These are phyloP conservation scores for Boletus rex-veris DNA, from an alignment of 768 basidiomycete genomes.

Conservation along the genomic window DNA sequence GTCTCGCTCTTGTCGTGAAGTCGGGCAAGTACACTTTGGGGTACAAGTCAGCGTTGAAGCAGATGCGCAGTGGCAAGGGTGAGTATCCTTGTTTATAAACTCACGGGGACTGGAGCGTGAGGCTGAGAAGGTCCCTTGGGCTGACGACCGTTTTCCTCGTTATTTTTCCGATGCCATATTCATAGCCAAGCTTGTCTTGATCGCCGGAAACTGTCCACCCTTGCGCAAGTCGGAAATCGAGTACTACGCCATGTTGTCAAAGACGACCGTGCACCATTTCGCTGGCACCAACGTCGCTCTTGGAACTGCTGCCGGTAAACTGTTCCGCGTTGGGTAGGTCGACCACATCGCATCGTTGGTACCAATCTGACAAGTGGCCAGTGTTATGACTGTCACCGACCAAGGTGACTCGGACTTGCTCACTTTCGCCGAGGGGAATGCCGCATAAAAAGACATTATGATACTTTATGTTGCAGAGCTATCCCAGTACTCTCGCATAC, in stretches of 20 bases:
- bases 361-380: conserved; percentile 29
- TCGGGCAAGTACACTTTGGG: conserved; percentile 97
- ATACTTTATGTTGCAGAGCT: conserved; percentile 1
- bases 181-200: conserved; percentile 95
- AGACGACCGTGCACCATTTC: conserved; percentile 98
- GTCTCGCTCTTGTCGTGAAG: conserved; percentile 95
- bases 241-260: conserved; percentile 99
- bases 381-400: conserved; percentile 97
- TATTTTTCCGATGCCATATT: conserved; percentile 11
- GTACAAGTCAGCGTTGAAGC: conserved; percentile 98
- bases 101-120: conserved; percentile 93
- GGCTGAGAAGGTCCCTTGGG: conserved; percentile 98
- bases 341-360: not conserved
- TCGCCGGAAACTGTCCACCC: conserved; percentile 98
- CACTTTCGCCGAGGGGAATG: conserved; percentile 72
- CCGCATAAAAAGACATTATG: conserved; percentile 43
- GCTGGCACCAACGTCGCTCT: conserved; percentile 96
- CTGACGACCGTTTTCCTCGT: conserved; percentile 46
- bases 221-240: conserved; percentile 99
- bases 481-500: not conserved
- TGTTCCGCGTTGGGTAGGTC: conserved; percentile 93
- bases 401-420: conserved; percentile 96
- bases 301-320: conserved; percentile 97
- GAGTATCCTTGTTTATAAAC: conserved; percentile 45
- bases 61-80: conserved; percentile 98